Percentiles rank a stretch among this genome's conserved stretches.
Conservation (phyloP, 495 filamentous ascomycete genomes). For the Trichocladium antarcticum region DNA sequence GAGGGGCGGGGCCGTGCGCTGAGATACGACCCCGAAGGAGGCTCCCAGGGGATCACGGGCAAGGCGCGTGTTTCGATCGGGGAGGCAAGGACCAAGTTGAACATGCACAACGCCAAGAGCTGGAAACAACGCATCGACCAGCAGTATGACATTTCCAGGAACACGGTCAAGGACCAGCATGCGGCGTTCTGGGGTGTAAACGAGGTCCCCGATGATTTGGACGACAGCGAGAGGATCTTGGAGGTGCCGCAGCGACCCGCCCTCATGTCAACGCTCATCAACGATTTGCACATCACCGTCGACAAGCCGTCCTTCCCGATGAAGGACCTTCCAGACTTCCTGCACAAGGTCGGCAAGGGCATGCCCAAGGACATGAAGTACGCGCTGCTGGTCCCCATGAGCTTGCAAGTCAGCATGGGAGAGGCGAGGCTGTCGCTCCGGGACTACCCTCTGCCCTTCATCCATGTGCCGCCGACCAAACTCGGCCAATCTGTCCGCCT, state of each 20-base stretch:
- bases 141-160: constrained; percentile 55
- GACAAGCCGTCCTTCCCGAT: constrained; percentile 91
- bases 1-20: constrained; percentile 28
- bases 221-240: constrained; percentile 76
- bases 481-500: constrained; percentile 66
- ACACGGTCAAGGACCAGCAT: constrained; percentile 66
- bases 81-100: constrained; percentile 62
- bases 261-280: constrained; percentile 68
- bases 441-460: constrained; percentile 85
- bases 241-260: constrained; percentile 78
- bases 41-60: constrained; percentile 52
- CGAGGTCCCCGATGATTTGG: constrained; percentile 64
- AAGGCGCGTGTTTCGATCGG: constrained; percentile 57
- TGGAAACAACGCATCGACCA: constrained; percentile 90
- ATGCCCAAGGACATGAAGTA: constrained; percentile 89
- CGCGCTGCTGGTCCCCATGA: constrained; percentile 78
- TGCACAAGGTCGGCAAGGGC: constrained; percentile 85
- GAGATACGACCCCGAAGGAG: constrained; percentile 68
- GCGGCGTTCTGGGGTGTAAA: constrained; percentile 74
- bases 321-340: constrained; percentile 64
- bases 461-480: constrained; percentile 80
- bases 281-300: constrained; percentile 72
- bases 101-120: constrained; percentile 70
- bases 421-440: constrained; percentile 74
- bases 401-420: constrained; percentile 79